phyloP scores from a whole-genome alignment of 2,329 filamentous ascomycete species.

The Parafenestella ontariensis region DNA sequence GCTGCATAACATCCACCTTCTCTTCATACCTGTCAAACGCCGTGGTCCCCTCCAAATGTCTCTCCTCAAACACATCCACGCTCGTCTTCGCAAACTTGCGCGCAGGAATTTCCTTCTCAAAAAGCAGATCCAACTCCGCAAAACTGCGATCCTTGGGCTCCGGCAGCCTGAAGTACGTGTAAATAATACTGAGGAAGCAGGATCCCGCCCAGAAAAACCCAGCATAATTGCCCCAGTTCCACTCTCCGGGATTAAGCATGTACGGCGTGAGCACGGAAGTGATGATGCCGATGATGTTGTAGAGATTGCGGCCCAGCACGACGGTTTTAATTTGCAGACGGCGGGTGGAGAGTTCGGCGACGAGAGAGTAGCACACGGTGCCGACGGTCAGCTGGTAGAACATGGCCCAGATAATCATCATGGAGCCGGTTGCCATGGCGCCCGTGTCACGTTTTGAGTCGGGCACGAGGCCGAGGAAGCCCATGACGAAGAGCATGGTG shows the following conservation, averaged over 20 bases:
- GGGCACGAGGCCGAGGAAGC: slow-evolving; percentile 80
- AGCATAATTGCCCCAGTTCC: slow-evolving; percentile 87
- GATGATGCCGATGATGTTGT: slow-evolving; percentile 81
- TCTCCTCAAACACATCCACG: slow-evolving; percentile 61
- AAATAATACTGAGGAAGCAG: slow-evolving; percentile 81
- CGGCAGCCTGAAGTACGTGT: slow-evolving; percentile 81
- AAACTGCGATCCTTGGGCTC: slow-evolving; percentile 83
- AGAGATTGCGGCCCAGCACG: slow-evolving; percentile 79
- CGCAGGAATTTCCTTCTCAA: slow-evolving; percentile 74
- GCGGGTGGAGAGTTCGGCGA: slow-evolving; percentile 82
- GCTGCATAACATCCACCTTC: slow-evolving; percentile 35
- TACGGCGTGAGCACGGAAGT: slow-evolving; percentile 85
- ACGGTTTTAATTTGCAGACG: slow-evolving; percentile 91
- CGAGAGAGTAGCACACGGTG: slow-evolving; percentile 88
- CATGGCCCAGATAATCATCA: slow-evolving; percentile 66
- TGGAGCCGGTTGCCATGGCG: slow-evolving; percentile 79
- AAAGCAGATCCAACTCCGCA: slow-evolving; percentile 84
- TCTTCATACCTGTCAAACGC: slow-evolving; percentile 46
- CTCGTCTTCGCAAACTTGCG: slow-evolving; percentile 71
- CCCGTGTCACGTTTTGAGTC: slow-evolving; percentile 64
- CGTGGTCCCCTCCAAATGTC: slow-evolving; percentile 32
- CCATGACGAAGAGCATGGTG: slow-evolving; percentile 80
- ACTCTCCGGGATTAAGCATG: slow-evolving; percentile 87
- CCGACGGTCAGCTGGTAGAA: slow-evolving; percentile 87
- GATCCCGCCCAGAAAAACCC: slow-evolving; percentile 89